Evolutionary conservation across 257 asterid genomes (phyloP).

Genomic region (Asclepias syriaca): DNA sequence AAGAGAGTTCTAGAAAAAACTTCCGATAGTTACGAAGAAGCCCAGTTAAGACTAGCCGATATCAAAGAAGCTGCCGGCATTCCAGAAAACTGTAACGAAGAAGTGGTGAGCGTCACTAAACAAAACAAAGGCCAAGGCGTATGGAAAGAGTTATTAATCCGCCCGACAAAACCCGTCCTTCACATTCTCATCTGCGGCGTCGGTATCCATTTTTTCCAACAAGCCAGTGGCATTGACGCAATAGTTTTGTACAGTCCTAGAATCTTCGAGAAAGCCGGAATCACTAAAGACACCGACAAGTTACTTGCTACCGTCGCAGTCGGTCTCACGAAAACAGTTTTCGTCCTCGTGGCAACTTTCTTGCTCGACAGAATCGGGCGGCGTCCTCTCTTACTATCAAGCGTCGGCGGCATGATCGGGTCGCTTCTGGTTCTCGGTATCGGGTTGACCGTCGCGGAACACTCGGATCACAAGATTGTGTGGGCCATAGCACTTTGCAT

Average conservation of each 20-base stretch:
- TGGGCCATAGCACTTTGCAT: constrained; percentile 48
- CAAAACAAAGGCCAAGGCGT: constrained; percentile 43
- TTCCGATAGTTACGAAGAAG: constrained; percentile 54
- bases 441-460: constrained; percentile 34
- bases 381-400: constrained; percentile 52
- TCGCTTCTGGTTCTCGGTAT: constrained; percentile 32
- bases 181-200: constrained; percentile 56
- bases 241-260: constrained; percentile 64
- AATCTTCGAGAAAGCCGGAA: constrained; percentile 52
- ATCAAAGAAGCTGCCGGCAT: constrained; percentile 71
- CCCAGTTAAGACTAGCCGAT: constrained; percentile 43
- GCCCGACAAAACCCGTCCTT: constrained; percentile 57
- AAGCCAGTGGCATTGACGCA: constrained; percentile 70
- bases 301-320: constrained; percentile 66
- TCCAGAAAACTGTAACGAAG: constrained; percentile 53
- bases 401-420: constrained; percentile 52
- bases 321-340: constrained; percentile 56
- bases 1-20: constrained; percentile 53
- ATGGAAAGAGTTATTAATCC: constrained; percentile 58
- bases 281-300: constrained; percentile 29
- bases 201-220: constrained; percentile 70
- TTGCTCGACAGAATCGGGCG: constrained; percentile 55
- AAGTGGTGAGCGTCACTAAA: constrained; percentile 34
- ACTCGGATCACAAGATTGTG: constrained; percentile 21
- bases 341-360: constrained; percentile 66